phyloP scores from a whole-genome alignment of 805 yeast genomes.

The Kluyveromyces aestuarii region DNA sequence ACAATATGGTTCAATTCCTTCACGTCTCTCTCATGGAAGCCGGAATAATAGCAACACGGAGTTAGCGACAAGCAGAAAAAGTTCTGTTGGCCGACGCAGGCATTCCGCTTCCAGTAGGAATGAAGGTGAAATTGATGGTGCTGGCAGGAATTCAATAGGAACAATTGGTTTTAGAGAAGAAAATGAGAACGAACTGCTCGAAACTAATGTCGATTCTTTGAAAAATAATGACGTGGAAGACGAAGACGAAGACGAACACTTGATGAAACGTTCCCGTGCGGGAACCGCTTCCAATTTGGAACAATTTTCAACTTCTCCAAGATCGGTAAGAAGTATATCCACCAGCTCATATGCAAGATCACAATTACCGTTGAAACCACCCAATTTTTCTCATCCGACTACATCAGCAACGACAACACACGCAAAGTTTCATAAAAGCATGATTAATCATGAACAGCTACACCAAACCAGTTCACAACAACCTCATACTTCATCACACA shows the following conservation, averaged over 20 bases:
- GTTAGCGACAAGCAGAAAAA: constrained; percentile 1
- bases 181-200: constrained; percentile 6
- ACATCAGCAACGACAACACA: constrained; percentile 26
- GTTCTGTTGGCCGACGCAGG: neutral
- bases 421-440: constrained; percentile 23
- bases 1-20: constrained; percentile 23
- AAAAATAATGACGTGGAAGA: constrained; percentile 5
- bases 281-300: neutral
- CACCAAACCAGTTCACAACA: constrained; percentile 1
- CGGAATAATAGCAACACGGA: constrained; percentile 5
- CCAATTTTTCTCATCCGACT: constrained; percentile 25
- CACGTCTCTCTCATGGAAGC: constrained; percentile 20
- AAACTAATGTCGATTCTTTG: neutral
- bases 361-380: constrained; percentile 18
- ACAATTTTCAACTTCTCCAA: constrained; percentile 17
- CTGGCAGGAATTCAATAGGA: constrained; percentile 6
- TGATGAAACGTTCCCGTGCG: constrained; percentile 7
- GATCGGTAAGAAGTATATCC: constrained; percentile 21
- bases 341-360: constrained; percentile 16
- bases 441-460: neutral
- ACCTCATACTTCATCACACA: constrained; percentile 5
- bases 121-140: neutral
- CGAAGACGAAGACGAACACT: constrained; percentile 17
- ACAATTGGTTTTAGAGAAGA: constrained; percentile 4
- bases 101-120: neutral